Conservation (phyloP, 176 grass and related monocot genomes). For the Hsuehochloa calcarea region DNA sequence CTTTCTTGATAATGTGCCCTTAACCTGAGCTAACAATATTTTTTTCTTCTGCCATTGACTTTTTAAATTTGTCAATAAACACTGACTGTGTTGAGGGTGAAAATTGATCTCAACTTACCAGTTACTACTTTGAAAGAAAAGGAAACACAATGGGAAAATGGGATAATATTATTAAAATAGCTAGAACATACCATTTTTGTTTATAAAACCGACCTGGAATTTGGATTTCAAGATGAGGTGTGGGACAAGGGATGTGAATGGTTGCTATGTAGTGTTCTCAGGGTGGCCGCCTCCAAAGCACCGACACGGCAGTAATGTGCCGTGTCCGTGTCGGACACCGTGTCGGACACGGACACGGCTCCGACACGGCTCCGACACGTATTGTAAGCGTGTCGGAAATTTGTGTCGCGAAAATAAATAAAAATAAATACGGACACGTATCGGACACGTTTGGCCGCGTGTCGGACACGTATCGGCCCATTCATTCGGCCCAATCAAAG, state of each 20-base stretch:
- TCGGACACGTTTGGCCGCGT: too few relatives aligned
- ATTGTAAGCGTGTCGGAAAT: too few relatives aligned
- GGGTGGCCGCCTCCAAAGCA: background rate
- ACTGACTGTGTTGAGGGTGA: background rate
- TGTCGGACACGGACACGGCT: too few relatives aligned
- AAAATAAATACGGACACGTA: too few relatives aligned
- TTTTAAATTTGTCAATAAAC: slow-evolving; percentile 12
- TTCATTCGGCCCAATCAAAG: too few relatives aligned
- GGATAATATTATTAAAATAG: background rate
- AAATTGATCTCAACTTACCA: background rate
- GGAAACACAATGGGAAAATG: background rate
- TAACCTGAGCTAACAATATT: background rate
- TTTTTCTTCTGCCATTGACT: background rate
- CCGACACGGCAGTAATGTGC: too few relatives aligned
- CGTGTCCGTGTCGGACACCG: too few relatives aligned
- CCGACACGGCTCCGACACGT: too few relatives aligned
- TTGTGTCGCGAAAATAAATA: too few relatives aligned
- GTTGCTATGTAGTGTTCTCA: slow-evolving; percentile 4
- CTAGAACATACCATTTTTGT: background rate
- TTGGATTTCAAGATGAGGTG: slow-evolving; percentile 12
- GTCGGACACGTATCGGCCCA: too few relatives aligned
- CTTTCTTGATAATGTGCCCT: slow-evolving; percentile 10
- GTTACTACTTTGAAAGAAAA: background rate
- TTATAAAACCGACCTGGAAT: background rate
- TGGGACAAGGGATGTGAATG: background rate